Evolutionary conservation across 2,329 filamentous ascomycete genomes (phyloP).

Genomic region (Pezicula rhizophila): DNA sequence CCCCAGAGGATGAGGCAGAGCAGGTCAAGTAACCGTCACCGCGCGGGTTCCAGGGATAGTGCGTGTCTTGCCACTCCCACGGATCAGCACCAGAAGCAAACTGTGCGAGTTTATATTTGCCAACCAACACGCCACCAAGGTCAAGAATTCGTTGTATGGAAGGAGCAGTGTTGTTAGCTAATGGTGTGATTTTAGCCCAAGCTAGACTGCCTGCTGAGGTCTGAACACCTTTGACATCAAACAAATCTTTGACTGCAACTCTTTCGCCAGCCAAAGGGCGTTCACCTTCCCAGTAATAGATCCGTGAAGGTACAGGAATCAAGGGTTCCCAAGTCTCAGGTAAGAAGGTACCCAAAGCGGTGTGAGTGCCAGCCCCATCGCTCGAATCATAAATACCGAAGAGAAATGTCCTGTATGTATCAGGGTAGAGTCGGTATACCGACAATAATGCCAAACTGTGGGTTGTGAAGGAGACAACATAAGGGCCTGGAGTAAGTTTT

Average conservation of each 20-base stretch:
- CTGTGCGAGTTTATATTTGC: conserved; percentile 43
- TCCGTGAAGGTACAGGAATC: background rate
- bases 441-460: background rate
- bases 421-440: conserved; percentile 1
- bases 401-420: conserved; percentile 1
- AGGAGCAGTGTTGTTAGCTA: conserved; percentile 39
- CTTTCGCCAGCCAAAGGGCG: conserved; percentile 52
- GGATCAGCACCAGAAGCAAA: conserved; percentile 27
- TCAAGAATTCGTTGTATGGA: conserved; percentile 46
- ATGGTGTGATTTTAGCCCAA: conserved; percentile 44
- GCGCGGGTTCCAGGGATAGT: conserved; percentile 29
- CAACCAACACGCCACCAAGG: conserved; percentile 49
- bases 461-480: conserved; percentile 7
- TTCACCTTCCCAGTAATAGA: background rate
- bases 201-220: conserved; percentile 53
- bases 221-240: conserved; percentile 48
- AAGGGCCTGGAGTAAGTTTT: background rate
- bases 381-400: background rate
- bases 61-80: conserved; percentile 11
- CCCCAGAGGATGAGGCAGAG: conserved; percentile 38
- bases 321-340: background rate
- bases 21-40: conserved; percentile 39
- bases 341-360: background rate
- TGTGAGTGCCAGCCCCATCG: background rate
- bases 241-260: conserved; percentile 59